Evolutionary conservation across 768 basidiomycete species (phyloP).

Genomic region (Butyriboletus loyo): DNA sequence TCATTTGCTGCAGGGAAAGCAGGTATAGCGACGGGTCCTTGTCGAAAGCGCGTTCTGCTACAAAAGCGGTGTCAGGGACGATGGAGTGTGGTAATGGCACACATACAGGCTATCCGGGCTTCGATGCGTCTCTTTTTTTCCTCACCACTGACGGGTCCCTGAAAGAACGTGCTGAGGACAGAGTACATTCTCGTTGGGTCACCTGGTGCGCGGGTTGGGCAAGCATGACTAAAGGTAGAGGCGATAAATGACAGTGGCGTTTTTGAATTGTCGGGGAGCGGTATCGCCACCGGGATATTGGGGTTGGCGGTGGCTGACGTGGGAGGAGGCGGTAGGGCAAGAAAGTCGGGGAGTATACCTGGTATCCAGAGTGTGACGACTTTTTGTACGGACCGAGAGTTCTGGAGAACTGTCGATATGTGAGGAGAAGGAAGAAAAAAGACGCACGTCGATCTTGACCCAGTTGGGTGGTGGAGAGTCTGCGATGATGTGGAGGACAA

Average conservation of each 20-base stretch:
- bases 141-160: constrained; percentile 70
- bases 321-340: constrained; percentile 68
- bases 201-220: constrained; percentile 90
- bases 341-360: constrained; percentile 75
- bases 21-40: constrained; percentile 69
- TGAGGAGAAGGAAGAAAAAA: not conserved
- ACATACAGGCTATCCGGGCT: constrained; percentile 39
- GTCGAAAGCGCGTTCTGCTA: constrained; percentile 60
- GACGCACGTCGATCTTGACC: constrained; percentile 76
- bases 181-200: constrained; percentile 84
- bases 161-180: constrained; percentile 79
- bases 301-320: constrained; percentile 62
- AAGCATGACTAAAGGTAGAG: constrained; percentile 86
- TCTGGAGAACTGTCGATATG: constrained; percentile 41
- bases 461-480: constrained; percentile 85
- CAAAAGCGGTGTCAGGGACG: constrained; percentile 8
- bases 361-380: constrained; percentile 81
- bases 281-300: constrained; percentile 51
- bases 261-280: constrained; percentile 31
- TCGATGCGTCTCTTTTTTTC: constrained; percentile 70
- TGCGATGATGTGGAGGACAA: constrained; percentile 76
- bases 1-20: constrained; percentile 80
- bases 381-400: constrained; percentile 68
- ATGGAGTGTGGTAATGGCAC: not conserved
- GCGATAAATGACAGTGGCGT: constrained; percentile 62